Evolutionary conservation across 306 rosid genomes (phyloP), one percentile per base, ranked within the genome.

Genomic region (Datisca glomerata): DNA sequence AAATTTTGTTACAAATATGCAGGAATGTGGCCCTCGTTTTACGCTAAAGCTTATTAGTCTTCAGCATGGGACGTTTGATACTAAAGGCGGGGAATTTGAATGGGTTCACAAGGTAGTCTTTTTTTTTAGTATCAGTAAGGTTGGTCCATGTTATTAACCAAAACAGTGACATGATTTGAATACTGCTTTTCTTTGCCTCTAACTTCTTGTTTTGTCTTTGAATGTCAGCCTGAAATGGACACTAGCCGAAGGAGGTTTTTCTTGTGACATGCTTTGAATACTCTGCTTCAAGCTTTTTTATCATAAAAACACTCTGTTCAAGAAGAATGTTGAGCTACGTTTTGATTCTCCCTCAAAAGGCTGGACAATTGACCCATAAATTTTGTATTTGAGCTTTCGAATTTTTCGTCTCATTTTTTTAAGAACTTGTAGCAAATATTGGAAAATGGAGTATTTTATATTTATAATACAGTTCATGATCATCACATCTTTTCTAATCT

Each of bases 221-320:
- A 48, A 31, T 47, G 29, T 43, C 42, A 89, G 98, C 71, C 92
- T 49, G 95, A 89, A 67, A 89, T 89, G 95, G 98, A 89, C 69
- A 89, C 95, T 2, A 84, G 98, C 71, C 70, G 98, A 16, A 77
- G 98, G 69, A 84, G 98, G 61, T 89, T 89, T 63, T 89, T 89
- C 78, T 69, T 89, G 41, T 89, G 64, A 74, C 28, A 56, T 57
- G 46, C 46, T 12, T 33, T 36, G 65, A 55, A 51, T n/a, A n/a
- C n/a, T n/a, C n/a, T n/a, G n/a, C n/a, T n/a, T n/a, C n/a, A n/a
- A n/a, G n/a, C n/a, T n/a, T n/a, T n/a, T n/a, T n/a, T n/a, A n/a
- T n/a, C n/a, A n/a, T n/a, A n/a, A n/a, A n/a, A n/a, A n/a, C n/a
- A n/a, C n/a, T n/a, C n/a, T n/a, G n/a, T n/a, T n/a, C n/a, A n/a